Conservation (phyloP, 257 asterid species). For the Solanum arcanum region DNA sequence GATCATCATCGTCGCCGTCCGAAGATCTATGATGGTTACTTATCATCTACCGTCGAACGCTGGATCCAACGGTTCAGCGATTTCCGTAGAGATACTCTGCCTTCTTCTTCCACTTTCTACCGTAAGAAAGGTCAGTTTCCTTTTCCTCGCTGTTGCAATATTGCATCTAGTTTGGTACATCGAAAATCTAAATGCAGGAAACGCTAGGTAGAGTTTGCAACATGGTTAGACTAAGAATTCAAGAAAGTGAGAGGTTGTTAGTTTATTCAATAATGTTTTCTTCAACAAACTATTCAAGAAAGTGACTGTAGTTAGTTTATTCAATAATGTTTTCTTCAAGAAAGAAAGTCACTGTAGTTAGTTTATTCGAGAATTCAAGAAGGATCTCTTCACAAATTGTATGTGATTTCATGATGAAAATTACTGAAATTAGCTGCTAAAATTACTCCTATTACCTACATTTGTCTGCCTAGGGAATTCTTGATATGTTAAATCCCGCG, state of each 20-base stretch:
- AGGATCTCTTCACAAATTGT: not conserved
- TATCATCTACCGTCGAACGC: slow-evolving; percentile 40
- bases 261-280: not conserved
- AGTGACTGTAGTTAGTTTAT: not conserved
- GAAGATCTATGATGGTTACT: slow-evolving; percentile 27
- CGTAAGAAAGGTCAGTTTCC: slow-evolving; percentile 48
- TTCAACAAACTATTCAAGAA: not conserved
- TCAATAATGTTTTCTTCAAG: not conserved
- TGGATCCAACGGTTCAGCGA: slow-evolving; percentile 60
- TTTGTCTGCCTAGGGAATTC: not conserved
- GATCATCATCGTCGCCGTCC: slow-evolving; percentile 45
- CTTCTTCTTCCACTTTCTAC: slow-evolving; percentile 58
- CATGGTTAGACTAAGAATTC: not conserved
- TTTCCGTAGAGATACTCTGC: slow-evolving; percentile 57
- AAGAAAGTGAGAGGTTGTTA: not conserved
- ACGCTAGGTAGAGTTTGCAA: not conserved
- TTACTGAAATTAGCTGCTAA: not conserved
- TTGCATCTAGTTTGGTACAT: not conserved
- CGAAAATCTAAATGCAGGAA: not conserved
- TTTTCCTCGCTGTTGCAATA: not conserved
- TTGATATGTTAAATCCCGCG: not conserved
- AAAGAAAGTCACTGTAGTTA: not conserved
- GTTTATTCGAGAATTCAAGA: not conserved
- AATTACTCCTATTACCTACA: not conserved
- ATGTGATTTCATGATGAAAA: not conserved